Evolutionary conservation across 345 rosid genomes (phyloP).

Genomic region (Eucalyptus globulus): DNA sequence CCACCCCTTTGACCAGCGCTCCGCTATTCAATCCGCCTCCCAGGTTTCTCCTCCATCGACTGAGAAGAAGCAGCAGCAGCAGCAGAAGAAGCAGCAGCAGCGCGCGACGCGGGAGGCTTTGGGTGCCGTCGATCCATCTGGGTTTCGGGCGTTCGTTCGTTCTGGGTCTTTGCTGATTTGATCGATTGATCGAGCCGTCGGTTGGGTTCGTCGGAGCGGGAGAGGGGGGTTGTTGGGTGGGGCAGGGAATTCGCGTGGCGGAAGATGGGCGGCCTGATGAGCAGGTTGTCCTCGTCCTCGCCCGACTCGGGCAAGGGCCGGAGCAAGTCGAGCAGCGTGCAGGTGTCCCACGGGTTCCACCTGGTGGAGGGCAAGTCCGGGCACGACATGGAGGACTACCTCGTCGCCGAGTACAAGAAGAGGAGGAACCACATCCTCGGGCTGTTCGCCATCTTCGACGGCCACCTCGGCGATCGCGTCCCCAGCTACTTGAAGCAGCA

Average conservation of each 20-base stretch:
- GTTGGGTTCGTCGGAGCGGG: background rate
- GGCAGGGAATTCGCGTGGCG: background rate
- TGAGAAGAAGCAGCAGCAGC: no score
- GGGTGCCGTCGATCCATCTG: background rate
- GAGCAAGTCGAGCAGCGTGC: background rate
- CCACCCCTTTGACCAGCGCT: background rate
- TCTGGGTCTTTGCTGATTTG: background rate
- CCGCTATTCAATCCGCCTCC: background rate
- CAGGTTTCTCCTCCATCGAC: background rate
- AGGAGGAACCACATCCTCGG: background rate
- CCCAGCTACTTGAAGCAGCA: slow-evolving; percentile 3
- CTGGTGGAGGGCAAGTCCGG: slow-evolving; percentile 8
- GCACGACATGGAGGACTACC: slow-evolving; percentile 14
- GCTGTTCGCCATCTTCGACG: slow-evolving; percentile 11
- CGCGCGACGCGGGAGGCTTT: no score
- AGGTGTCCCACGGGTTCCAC: background rate
- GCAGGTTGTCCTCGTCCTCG: background rate
- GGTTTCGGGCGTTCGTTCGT: background rate
- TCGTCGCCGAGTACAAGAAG: slow-evolving; percentile 2
- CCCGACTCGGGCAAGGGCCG: slow-evolving; percentile 5
- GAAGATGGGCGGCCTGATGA: background rate
- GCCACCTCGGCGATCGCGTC: slow-evolving; percentile 5
- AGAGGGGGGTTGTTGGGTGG: background rate
- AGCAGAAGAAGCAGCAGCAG: no score
- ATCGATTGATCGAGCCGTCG: background rate